These are phyloP conservation scores for Sarocladium brachiariae DNA, from an alignment of 2,329 filamentous ascomycete genomes.

Conservation along the genomic window DNA sequence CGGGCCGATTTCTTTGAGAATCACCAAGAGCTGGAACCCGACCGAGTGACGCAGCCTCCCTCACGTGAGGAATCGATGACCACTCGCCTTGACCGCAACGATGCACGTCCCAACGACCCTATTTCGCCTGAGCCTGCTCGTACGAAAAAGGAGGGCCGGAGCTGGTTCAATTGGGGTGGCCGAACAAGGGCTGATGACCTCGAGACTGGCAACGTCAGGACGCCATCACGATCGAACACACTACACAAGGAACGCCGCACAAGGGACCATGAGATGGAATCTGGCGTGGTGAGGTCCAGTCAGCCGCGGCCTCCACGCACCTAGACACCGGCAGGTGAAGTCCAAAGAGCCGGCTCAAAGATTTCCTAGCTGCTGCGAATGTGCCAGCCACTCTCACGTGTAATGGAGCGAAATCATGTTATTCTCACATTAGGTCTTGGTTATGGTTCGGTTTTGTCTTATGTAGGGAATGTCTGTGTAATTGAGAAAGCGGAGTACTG, in stretches of 20 bases:
- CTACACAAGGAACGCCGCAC: neutral
- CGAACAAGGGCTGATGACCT: neutral
- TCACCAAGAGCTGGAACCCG: conserved; percentile 12
- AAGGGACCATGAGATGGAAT: neutral
- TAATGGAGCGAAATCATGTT: neutral
- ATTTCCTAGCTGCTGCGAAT: neutral
- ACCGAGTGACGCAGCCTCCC: conserved; percentile 19
- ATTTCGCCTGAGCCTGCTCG: conserved; percentile 1
- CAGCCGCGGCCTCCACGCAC: neutral
- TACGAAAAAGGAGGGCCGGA: conserved; percentile 9
- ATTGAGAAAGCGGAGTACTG: neutral
- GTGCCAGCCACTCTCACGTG: conserved; percentile 3
- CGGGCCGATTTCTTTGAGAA: conserved; percentile 45
- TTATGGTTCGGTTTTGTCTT: conserved; percentile 5
- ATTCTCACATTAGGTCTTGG: neutral
- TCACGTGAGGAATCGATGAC: conserved; percentile 19
- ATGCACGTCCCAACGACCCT: neutral
- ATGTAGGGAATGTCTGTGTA: neutral
- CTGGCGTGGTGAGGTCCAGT: neutral
- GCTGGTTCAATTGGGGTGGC: conserved; percentile 2
- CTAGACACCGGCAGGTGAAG: neutral
- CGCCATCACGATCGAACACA: conserved; percentile 1
- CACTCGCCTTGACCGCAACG: conserved; percentile 10
- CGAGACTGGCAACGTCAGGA: conserved; percentile 1
- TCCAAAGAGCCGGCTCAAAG: conserved; percentile 3